phyloP scores from a whole-genome alignment of 352 stramenopile genomes.

The Phytophthora pseudosyringae region DNA sequence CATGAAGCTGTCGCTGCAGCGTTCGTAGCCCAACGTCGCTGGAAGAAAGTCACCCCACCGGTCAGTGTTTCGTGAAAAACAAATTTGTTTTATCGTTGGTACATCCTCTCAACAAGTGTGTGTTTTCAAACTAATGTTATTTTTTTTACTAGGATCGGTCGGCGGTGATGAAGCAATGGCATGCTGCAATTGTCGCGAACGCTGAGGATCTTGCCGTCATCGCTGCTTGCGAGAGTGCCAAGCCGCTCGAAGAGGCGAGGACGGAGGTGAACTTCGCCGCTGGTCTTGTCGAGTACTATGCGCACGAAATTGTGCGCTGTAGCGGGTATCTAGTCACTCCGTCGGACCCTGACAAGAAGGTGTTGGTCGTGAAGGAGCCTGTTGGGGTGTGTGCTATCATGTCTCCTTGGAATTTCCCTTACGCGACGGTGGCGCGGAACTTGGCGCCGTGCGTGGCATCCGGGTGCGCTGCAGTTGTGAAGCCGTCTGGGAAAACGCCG shows the following conservation, averaged over 20 bases:
- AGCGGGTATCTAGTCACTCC: constrained; percentile 75
- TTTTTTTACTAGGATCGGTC: constrained; percentile 29
- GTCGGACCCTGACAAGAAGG: constrained; percentile 45
- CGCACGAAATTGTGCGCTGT: constrained; percentile 89
- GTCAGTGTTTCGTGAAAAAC: constrained; percentile 27
- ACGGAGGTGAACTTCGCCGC: constrained; percentile 94
- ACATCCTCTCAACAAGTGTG: no score
- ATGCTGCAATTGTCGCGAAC: constrained; percentile 57
- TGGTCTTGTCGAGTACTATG: constrained; percentile 95
- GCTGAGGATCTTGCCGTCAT: constrained; percentile 82
- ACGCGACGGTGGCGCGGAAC: constrained; percentile 97
- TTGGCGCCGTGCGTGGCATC: constrained; percentile 90
- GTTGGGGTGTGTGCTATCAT: constrained; percentile 94
- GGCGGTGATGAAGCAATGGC: constrained; percentile 67
- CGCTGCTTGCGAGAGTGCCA: constrained; percentile 96
- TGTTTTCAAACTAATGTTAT: no score
- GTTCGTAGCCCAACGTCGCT: constrained; percentile 54
- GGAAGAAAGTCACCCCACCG: constrained; percentile 51
- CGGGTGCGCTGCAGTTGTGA: constrained; percentile 95
- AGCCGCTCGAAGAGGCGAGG: constrained; percentile 92
- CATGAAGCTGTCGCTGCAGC: constrained; percentile 63
- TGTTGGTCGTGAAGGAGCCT: constrained; percentile 85
- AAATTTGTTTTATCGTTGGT: no score
- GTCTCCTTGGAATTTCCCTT: constrained; percentile 98
- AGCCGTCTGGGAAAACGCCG: constrained; percentile 96